Evolutionary conservation across 2,329 filamentous ascomycete species (phyloP), one percentile per base, ranked within the genome.

Genomic region (Microthyrium microscopicum): DNA sequence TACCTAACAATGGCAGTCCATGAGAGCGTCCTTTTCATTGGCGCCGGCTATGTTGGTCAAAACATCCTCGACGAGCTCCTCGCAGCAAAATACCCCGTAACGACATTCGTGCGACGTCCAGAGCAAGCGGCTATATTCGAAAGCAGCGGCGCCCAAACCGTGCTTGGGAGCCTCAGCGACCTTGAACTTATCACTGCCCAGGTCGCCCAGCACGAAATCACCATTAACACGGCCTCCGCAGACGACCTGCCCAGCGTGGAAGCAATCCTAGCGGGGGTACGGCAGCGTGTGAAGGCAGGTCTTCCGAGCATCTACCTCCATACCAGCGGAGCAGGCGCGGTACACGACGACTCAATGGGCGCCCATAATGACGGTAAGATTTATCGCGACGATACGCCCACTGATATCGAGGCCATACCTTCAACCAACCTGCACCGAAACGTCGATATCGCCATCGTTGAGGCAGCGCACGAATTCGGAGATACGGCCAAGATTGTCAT

Each of bases 211-310:
- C 49, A 51, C 39, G 61, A 66, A 31, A 44, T 46, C 7, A 47
- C 58, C 24, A 48, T 67, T 34, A 61, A 66, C 45, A 63, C 57
- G 5, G 63, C 63, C 8, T 62, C 60, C 4, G 60, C 61, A 4
- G 62, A 66, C 45, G 54, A 66, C 37, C 44, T 60, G 13, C 55
- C 57, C 8, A 59, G 55, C 9, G 61, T 52, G 2, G 41, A 60
- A 41, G 59, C 61, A 11, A 50, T 67, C 9, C 44, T 66, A 4
- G 52, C 54, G 7, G 62, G 60, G 5, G 43, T 66, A 31, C 41
- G 50, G 30, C 42, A 54, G 34, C 53, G 60, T 6, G 52, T 57
- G 2, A 40, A 46, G 2, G 41, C 53, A 21, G 50, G 49, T 8
- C 50, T 55, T 19, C 37, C 37, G 16, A 61, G 58, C 13, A 60